Evolutionary conservation across 106 monocot species (phyloP), one percentile per base, ranked within the genome.

Genomic region (Dendrobium huoshanense): DNA sequence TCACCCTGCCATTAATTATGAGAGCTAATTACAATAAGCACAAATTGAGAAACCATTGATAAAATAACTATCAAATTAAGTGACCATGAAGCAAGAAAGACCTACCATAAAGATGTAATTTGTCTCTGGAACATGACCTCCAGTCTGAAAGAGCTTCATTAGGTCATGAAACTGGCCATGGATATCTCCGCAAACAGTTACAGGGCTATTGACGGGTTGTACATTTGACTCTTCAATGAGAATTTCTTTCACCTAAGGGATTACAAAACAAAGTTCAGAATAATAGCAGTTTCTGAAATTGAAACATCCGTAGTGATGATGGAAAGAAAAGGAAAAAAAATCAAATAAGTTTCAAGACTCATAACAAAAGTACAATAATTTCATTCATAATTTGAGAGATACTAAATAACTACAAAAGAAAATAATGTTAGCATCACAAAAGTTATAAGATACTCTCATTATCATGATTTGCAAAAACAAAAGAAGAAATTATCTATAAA

Each of bases 121-220:
- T 77, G 92, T 92, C 82, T 92, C 89, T n/a, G 92, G 92, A 81
- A 92, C 89, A 84, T 92, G 92, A 56, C 92, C 92, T 77, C 92
- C 92, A 29, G 92, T 92, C 82, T 92, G 87, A 75, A 92, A 92
- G 75, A 92, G 92, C 77, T 92, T 92, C 92, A 92, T 92, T 73
- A 92, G 79, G 73, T 92, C 92, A 89, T 89, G 92, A 84, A 92
- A 92, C 59, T 92, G 92, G 59, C 92, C 92, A 87, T 92, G 89
- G 9, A 89, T 92, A 51, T 92, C 92, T 78, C 92, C 92, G 81
- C 92, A 92, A 75, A 92, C 92, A 77, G 92, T 92, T 2, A 92
- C 89, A 44, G 92, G 92, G 77, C 92, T 92, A 80, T 92, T 87
- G 70, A 92, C 92, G 41, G 92, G 92, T 70, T 92, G 92, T n/a